Conservation (phyloP, 148 eudicot genomes). For the Nepenthes mirabilis region DNA sequence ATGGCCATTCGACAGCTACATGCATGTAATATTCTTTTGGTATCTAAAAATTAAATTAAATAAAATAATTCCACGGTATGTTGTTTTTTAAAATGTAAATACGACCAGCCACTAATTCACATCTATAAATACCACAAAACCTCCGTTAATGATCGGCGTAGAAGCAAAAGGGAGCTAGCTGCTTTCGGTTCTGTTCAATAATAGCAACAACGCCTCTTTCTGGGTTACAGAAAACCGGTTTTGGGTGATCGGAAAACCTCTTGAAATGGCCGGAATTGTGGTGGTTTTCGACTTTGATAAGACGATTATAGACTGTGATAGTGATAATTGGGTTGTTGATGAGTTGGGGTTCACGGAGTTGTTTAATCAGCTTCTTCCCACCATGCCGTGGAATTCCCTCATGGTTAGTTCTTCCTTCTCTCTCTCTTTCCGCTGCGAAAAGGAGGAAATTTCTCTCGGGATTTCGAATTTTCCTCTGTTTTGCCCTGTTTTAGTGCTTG, state of each 20-base stretch:
- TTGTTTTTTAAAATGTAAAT: background rate
- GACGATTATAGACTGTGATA: conserved; percentile 58
- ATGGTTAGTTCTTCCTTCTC: conserved; percentile 33
- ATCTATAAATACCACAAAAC: conserved; percentile 9
- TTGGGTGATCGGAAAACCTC: no score
- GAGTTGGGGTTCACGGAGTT: conserved; percentile 54
- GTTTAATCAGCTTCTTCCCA: conserved; percentile 59
- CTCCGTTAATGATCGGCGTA: no score
- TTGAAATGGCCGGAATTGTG: conserved; percentile 36
- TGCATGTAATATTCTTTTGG: conserved; percentile 22
- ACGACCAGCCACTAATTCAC: background rate
- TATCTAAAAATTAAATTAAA: conserved; percentile 5
- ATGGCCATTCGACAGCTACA: background rate
- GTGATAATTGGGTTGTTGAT: conserved; percentile 79
- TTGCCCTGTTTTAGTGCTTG: no score
- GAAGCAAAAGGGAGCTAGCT: no score
- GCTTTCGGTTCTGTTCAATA: no score
- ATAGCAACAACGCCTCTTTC: no score
- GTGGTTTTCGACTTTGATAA: conserved; percentile 77
- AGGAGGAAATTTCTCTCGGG: background rate
- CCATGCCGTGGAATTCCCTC: conserved; percentile 72
- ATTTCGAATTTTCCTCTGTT: no score
- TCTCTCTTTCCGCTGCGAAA: background rate
- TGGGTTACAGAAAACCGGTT: no score
- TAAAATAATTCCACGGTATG: background rate